Percentiles rank a stretch among this genome's conserved stretches.
phyloP scores from a whole-genome alignment of 352 stramenopile species.

The Pythium vanterpoolii region DNA sequence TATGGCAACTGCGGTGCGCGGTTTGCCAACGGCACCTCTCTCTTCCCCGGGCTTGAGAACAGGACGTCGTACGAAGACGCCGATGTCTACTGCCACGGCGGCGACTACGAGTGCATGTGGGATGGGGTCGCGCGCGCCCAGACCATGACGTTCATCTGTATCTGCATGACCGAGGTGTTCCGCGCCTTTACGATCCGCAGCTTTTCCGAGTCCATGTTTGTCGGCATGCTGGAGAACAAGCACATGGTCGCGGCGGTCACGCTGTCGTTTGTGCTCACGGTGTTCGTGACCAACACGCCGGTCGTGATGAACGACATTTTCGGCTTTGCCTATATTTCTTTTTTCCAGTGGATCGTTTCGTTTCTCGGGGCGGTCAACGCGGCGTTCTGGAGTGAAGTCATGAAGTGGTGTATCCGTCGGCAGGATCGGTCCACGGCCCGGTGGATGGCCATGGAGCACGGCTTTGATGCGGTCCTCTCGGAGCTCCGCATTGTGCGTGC shows the following conservation, averaged over 20 bases:
- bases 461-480: conserved; percentile 37
- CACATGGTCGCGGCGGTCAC: conserved; percentile 54
- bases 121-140: conserved; percentile 59
- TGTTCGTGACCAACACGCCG: conserved; percentile 52
- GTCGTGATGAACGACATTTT: conserved; percentile 66
- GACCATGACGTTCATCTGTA: conserved; percentile 70
- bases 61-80: conserved; percentile 34
- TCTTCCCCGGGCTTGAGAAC: conserved; percentile 45
- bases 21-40: conserved; percentile 38
- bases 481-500: conserved; percentile 10
- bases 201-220: conserved; percentile 62
- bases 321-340: conserved; percentile 63
- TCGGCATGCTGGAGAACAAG: conserved; percentile 61
- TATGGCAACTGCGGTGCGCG: conserved; percentile 55
- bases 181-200: conserved; percentile 74
- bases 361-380: conserved; percentile 39
- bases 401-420: conserved; percentile 43
- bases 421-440: conserved; percentile 34
- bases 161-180: conserved; percentile 72
- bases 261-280: conserved; percentile 51
- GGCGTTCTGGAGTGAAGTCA: conserved; percentile 54
- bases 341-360: conserved; percentile 51
- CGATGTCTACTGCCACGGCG: conserved; percentile 46
- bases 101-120: conserved; percentile 57
- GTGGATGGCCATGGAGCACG: conserved; percentile 33